Evolutionary conservation across 164 flowering plant species (phyloP).

Genomic region (Amborella trichopoda): DNA sequence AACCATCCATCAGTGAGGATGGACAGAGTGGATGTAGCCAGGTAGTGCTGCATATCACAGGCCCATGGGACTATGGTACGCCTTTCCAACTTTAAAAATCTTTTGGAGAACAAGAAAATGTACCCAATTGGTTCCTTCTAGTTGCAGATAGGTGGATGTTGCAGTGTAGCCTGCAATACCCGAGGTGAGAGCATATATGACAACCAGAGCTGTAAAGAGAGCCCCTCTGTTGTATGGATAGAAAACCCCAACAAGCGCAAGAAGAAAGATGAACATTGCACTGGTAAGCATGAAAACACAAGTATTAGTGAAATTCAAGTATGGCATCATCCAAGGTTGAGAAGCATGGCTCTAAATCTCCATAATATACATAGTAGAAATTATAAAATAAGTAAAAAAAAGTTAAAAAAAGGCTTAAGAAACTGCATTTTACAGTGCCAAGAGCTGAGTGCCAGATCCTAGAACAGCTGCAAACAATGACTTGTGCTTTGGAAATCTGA

Average conservation of each 20-base stretch:
- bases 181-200: conserved; percentile 23
- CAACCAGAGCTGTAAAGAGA: conserved; percentile 21
- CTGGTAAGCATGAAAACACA: conserved; percentile 5
- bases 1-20: too few species aligned
- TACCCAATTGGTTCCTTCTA: conserved; percentile 26
- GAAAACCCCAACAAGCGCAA: conserved; percentile 22
- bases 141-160: conserved; percentile 17
- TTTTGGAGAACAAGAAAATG: too few species aligned
- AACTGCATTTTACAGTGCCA: conserved; percentile 18
- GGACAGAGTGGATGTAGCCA: too few species aligned
- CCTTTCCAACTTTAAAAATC: too few species aligned
- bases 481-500: conserved; percentile 18
- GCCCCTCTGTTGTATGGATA: conserved; percentile 25
- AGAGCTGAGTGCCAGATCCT: conserved; percentile 18
- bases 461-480: conserved; percentile 17
- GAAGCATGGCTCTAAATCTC: too few species aligned
- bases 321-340: too few species aligned
- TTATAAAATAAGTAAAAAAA: too few species aligned
- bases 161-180: conserved; percentile 23
- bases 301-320: not conserved
- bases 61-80: too few species aligned
- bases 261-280: conserved; percentile 18
- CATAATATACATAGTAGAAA: too few species aligned
- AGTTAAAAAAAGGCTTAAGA: too few species aligned
- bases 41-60: too few species aligned